Evolutionary conservation across 257 asterid species (phyloP), one percentile per base, ranked within the genome.

Genomic region (Cynanchum wilfordii): DNA sequence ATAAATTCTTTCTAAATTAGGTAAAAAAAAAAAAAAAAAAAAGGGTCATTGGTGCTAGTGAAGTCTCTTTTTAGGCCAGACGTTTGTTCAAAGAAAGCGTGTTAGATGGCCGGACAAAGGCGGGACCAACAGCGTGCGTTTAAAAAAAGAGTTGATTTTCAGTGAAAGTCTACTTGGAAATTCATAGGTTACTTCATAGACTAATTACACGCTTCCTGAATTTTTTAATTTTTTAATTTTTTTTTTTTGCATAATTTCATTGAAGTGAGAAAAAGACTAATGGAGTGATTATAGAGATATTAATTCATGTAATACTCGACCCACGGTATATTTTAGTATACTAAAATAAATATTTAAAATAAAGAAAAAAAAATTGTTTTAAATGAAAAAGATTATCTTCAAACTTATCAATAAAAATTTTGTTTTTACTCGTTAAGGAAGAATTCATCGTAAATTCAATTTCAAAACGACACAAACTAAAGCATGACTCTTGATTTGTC

Each of bases 141-240:
- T 62, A 62, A 62, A 62, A 42, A 33, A 9, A 62, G 67, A 62
- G 67, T 62, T 62, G 67, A 62, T 62, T 62, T 62, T 33, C 12
- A 33, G 5, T 15, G 2, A 0, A 33, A 62, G 67, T 62, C 67
- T 30, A 29, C 45, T 33, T 5, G 47, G 67, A 62, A 62, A 30
- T 24, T 62, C 47, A 1, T 12, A 29, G 5, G 67, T 17, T 62
- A 30, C 67, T 62, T 15, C 67, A 15, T 5, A 59, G 66, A 27
- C 38, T 24, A n/a, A n/a, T n/a, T 10, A 56, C 19, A 25, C 17
- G 5, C 17, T 57, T 22, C 58, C 10, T 52, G 2, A 10, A 19
- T 22, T 52, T 1, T 38, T 38, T 38, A 1, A 38, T 38, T 40
- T 7, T 40, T 7, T 42, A 0, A 7, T 42, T 7, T 42, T 42